Conservation (phyloP, 495 filamentous ascomycete genomes). For the Pseudevernia furfuracea region DNA sequence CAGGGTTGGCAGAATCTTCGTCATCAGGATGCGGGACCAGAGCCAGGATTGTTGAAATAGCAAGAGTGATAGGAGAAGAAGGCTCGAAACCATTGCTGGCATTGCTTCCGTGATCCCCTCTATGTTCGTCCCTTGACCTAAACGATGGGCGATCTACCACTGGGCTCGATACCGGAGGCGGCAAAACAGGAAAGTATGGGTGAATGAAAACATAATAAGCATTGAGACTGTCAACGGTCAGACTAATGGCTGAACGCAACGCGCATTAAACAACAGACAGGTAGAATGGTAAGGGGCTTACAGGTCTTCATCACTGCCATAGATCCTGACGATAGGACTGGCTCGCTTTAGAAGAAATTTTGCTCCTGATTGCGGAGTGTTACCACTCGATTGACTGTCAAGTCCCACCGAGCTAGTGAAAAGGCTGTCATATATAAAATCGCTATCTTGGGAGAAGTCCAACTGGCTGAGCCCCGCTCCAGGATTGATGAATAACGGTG, state of each 20-base stretch:
- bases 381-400: background rate
- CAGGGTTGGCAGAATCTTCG: background rate
- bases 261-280: background rate
- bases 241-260: background rate
- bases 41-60: background rate
- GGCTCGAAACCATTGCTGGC: background rate
- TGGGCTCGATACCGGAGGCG: background rate
- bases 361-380: background rate
- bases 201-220: background rate
- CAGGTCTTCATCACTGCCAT: background rate
- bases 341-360: background rate
- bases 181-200: background rate
- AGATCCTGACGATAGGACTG: background rate
- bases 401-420: background rate
- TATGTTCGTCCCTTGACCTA: background rate
- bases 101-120: background rate
- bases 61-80: background rate
- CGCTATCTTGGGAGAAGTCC: background rate
- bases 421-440: background rate
- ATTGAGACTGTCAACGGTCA: background rate
- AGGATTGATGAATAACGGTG: background rate
- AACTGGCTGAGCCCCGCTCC: background rate
- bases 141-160: background rate
- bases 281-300: background rate
- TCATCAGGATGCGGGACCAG: background rate